These are phyloP conservation scores for Pichia cabralensis DNA, from an alignment of 805 yeast species.

Conservation along the genomic window DNA sequence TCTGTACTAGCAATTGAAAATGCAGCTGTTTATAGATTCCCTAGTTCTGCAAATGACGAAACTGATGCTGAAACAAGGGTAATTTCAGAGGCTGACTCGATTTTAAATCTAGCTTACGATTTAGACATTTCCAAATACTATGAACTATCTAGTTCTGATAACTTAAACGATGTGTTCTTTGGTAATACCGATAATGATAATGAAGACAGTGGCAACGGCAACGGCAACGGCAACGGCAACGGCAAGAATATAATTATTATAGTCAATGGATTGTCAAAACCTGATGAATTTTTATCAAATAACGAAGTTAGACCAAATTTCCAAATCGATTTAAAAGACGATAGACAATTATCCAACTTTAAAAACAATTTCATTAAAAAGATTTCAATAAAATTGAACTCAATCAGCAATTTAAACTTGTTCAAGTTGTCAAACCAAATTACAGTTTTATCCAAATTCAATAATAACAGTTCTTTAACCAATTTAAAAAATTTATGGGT, in stretches of 20 bases:
- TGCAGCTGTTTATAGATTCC: conserved; percentile 20
- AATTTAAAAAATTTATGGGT: too few relatives aligned
- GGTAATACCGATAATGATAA: not conserved
- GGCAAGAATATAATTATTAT: conserved; percentile 15
- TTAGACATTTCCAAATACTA: conserved; percentile 31
- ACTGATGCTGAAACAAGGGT: conserved; percentile 10
- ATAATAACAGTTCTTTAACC: too few relatives aligned
- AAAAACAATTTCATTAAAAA: too few relatives aligned
- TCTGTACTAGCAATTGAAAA: conserved; percentile 15
- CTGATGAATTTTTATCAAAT: conserved; percentile 21
- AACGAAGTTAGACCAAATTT: conserved; percentile 13
- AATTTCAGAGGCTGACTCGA: conserved; percentile 25
- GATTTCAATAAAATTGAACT: too few relatives aligned
- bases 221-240: too few relatives aligned
- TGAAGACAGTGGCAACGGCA: not conserved
- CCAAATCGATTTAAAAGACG: conserved; percentile 13
- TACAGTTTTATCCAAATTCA: too few relatives aligned
- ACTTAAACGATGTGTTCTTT: conserved; percentile 12
- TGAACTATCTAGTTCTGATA: conserved; percentile 24
- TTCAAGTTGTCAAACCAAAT: too few relatives aligned
- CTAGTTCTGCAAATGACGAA: too few relatives aligned
- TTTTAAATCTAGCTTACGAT: conserved; percentile 36
- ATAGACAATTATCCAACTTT: conserved; percentile 13
- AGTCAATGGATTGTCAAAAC: conserved; percentile 33
- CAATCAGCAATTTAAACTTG: too few relatives aligned